Evolutionary conservation across 2,329 filamentous ascomycete species (phyloP), one percentile per base, ranked within the genome.

Genomic region (Xylaria arbuscula): DNA sequence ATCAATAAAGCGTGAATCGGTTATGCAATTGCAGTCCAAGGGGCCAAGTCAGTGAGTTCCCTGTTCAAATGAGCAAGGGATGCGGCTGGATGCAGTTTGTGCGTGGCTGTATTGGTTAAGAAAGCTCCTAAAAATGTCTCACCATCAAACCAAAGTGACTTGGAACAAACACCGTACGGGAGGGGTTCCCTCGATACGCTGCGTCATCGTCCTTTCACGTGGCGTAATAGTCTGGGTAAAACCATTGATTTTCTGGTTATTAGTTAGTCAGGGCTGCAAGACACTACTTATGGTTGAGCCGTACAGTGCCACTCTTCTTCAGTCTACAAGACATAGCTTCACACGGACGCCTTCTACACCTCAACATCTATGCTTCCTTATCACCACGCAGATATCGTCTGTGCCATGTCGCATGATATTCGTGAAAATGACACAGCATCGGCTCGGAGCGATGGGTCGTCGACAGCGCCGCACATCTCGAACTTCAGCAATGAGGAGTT

Each of bases 401-500:
- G 6, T 42, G 17, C 13, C 22, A 62, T 38, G 36, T 53, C 36
- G 9, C 17, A n/a, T 6, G 54, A 40, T 11, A 17, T 40, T 8
- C 50, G 17, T n/a, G 38, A 11, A 6, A 15, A 28, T 36, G 42
- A 45, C 8, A 19, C 13, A 34, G 17, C 22, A 13, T 54, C 42
- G 32, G 32, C 6, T 51, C 22, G 22, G n/a, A 32, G 10, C 13
- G 38, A 19, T 13, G 15, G 10, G 28, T 9, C 15, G 28, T 15
- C 50, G 32, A 17, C 34, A 22, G 11, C 40, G 17, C 40, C 40
- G 4, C 19, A 24, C 24, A 19, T 11, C 28, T 8, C 28, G 6
- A 56, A 17, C n/a, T 36, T 56, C 48, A 51, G 8, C 66, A 8
- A 61, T 32, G 50, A 51, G 9, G 48, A 64, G 24, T 36, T 55